These are phyloP conservation scores for Nemania bipapillata DNA, from an alignment of 2,329 filamentous ascomycete species.

Conservation along the genomic window DNA sequence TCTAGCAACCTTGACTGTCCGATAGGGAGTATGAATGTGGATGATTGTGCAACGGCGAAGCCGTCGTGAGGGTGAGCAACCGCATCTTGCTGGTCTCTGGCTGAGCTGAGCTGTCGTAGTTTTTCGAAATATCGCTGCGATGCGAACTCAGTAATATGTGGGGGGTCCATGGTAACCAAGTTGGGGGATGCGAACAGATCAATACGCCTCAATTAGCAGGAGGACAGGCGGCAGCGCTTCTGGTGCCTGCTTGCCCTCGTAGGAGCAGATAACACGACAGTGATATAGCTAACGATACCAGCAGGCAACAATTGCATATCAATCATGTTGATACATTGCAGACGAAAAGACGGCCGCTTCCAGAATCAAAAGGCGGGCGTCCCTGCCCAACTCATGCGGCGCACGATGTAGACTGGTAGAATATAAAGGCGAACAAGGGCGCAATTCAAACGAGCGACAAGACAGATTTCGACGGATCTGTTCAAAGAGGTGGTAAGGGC, in stretches of 20 bases:
- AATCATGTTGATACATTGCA: slow-evolving; percentile 52
- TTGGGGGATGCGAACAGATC: slow-evolving; percentile 33
- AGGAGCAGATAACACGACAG: slow-evolving; percentile 45
- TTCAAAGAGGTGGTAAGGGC: slow-evolving; percentile 31
- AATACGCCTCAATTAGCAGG: slow-evolving; percentile 40
- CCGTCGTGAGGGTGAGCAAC: slow-evolving; percentile 44
- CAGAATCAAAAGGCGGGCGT: slow-evolving; percentile 14
- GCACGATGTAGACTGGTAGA: slow-evolving; percentile 8
- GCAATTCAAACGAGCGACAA: slow-evolving; percentile 40
- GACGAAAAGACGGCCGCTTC: slow-evolving; percentile 16
- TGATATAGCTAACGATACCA: slow-evolving; percentile 44
- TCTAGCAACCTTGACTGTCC: slow-evolving; percentile 50
- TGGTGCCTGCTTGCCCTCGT: slow-evolving; percentile 47
- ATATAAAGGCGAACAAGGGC: slow-evolving; percentile 8
- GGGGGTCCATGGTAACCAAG: slow-evolving; percentile 66
- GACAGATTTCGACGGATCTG: slow-evolving; percentile 9
- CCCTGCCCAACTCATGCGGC: slow-evolving; percentile 28
- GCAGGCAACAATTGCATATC: slow-evolving; percentile 43
- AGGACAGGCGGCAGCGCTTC: slow-evolving; percentile 45
- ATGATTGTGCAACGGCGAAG: slow-evolving; percentile 49
- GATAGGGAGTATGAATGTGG: slow-evolving; percentile 64
- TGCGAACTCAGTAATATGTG: slow-evolving; percentile 73
- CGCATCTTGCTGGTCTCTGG: slow-evolving; percentile 57
- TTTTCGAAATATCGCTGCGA: slow-evolving; percentile 73
- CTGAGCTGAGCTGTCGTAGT: slow-evolving; percentile 64